phyloP scores from a whole-genome alignment of 2,329 filamentous ascomycete genomes.

The Capronia coronata region DNA sequence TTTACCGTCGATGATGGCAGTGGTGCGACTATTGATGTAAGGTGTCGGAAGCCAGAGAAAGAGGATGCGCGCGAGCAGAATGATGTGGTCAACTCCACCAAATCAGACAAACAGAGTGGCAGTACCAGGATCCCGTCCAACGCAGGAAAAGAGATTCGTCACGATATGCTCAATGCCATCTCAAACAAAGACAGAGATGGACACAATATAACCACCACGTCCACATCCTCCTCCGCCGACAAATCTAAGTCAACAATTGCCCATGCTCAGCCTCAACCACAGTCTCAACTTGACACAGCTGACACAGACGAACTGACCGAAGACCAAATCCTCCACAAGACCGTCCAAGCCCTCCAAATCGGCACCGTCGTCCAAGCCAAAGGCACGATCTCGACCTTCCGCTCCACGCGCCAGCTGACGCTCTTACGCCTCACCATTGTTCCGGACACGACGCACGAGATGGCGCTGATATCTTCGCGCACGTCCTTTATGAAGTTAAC shows the following conservation, averaged over 20 bases:
- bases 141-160: too few species aligned
- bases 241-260: conserved; percentile 1
- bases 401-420: conserved; percentile 47
- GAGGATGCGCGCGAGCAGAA: conserved; percentile 8
- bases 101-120: background rate
- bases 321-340: conserved; percentile 11
- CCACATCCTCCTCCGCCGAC: too few species aligned
- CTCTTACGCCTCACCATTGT: conserved; percentile 49
- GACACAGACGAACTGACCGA: conserved; percentile 2
- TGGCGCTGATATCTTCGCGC: conserved; percentile 47
- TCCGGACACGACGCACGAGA: conserved; percentile 49
- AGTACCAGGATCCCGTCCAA: background rate
- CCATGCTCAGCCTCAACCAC: too few species aligned
- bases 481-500: conserved; percentile 46
- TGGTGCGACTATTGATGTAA: conserved; percentile 52
- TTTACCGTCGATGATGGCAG: conserved; percentile 57
- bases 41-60: conserved; percentile 37
- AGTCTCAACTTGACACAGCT: too few species aligned
- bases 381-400: conserved; percentile 49
- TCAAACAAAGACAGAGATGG: background rate
- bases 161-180: background rate
- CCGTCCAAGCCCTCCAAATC: conserved; percentile 41
- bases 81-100: too few species aligned
- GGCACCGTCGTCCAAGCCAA: conserved; percentile 53
- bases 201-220: too few species aligned